phyloP scores from a whole-genome alignment of 2,329 filamentous ascomycete species.

The Chrysosporium keratinophilum region DNA sequence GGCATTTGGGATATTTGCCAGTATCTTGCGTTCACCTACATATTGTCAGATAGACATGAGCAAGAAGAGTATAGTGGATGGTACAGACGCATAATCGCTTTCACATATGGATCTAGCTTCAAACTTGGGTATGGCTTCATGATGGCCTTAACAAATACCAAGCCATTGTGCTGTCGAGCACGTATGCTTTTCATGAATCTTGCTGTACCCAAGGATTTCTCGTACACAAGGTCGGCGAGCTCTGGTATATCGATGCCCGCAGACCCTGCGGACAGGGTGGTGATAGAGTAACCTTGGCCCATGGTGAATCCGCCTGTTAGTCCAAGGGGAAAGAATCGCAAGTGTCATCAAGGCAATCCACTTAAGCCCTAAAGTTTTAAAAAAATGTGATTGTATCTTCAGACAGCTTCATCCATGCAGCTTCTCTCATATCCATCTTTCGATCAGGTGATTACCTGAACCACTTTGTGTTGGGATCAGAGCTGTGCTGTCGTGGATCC shows the following conservation, averaged over 20 bases:
- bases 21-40: constrained; percentile 63
- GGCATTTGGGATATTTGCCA: constrained; percentile 81
- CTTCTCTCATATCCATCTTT: no score
- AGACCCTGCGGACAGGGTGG: constrained; percentile 79
- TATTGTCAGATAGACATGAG: constrained; percentile 13
- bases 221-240: constrained; percentile 79
- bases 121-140: constrained; percentile 83
- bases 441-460: no score
- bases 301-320: constrained; percentile 43
- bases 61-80: constrained; percentile 14
- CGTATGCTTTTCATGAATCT: constrained; percentile 96
- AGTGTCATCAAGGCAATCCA: neutral
- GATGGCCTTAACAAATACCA: constrained; percentile 88
- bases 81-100: constrained; percentile 59
- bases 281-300: constrained; percentile 94
- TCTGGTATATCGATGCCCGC: constrained; percentile 91
- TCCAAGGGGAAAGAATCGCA: neutral
- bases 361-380: neutral
- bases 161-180: constrained; percentile 76
- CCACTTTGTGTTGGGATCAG: no score
- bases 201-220: constrained; percentile 80
- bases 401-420: neutral
- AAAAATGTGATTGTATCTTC: neutral
- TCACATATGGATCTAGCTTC: constrained; percentile 67
- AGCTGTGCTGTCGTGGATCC: no score